Base-by-base conservation (phyloP, 1,139 yeast genomes). In the Nematodospora anomalae region DNA sequence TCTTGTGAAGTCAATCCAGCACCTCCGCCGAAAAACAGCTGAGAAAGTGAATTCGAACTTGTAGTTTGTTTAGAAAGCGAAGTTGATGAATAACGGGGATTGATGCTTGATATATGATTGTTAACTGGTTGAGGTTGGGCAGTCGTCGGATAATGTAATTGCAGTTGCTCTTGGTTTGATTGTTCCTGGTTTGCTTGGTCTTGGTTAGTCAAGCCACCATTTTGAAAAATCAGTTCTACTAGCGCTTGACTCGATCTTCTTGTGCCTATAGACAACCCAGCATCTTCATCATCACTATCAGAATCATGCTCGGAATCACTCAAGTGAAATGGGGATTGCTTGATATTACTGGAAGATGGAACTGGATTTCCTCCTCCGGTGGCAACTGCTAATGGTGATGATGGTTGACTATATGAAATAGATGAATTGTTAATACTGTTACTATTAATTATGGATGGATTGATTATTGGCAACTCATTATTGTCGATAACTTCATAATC, bases 211-310 rank as follows among this genome's bases (percentile, higher is more conserved):
- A 13, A 14, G 5, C 8, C 27, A 25, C 21, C 21, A 12, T 27
- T 27, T 11, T 57, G 58, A 49, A 67, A 67, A n/a, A 67, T 65
- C 60, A 58, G 72, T 40, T 71, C 73, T 4, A 74, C 75, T 41
- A 71, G 57, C n/a, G 71, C 63, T 44, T 69, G 75, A 51, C 73
- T 66, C 6, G 74, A 67, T 29, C 59, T 57, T 42, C 68, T 52
- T 2, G 76, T 60, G 3, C 63, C 60, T 23, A 71, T 71, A 1
- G 71, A 65, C 34, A 71, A 57, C 3, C 73, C 74, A 32, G 62
- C 71, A 3, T 49, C 53, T 12, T 57, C 63, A 5, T 52, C 49
- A 14, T 50, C 57, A 12, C 47, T 46, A 10, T 48, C 54, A 3
- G 51, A 43, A 8, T 47, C 53, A 16, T 47, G 42, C 15, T 52